Evolutionary conservation across 164 flowering plant genomes (phyloP), one percentile per base, ranked within the genome.

Genomic region (Liriodendron chinense): DNA sequence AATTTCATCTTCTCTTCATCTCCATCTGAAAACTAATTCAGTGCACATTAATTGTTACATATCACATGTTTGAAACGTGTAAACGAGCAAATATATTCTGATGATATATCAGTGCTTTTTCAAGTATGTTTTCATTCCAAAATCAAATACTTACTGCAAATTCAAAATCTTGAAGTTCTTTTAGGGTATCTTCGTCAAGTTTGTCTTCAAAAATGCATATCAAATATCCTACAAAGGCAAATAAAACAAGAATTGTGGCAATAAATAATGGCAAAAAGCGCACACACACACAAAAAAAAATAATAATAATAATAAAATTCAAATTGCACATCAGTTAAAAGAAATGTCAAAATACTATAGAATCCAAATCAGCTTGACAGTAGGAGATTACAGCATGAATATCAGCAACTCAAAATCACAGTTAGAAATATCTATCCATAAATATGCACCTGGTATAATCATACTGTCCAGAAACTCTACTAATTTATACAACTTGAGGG

Each of bases 191-290:
- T 34, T 90, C 92, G 74, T 86, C 89, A 75, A 91, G 89, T 74
- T 87, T 84, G 69, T 91, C 91, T 81, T 87, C 92, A 85, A 86
- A 91, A 76, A 91, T 81, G 82, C 97, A 92, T 87, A 93, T 78
- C 85, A 95, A 83, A 80, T 95, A 95, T 77, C 99, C 99, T 95
- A 80, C 68, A 81, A 75, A 71, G 62, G 73, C 56, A 1, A 53
- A 50, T 2, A 72, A 68, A 43, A 1, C 5, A 68, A 21, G 13
- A 63, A 20, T 48, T n/a, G 20, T 47, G 24, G 23, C 10, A 21
- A 43, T 53, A 53, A 53, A 12, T 53, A 8, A 53, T 53, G 59
- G 18, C 13, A 53, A 53, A 12, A 53, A 14, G n/a, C n/a, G n/a
- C n/a, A n/a, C n/a, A n/a, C n/a, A n/a, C n/a, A n/a, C n/a, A n/a